phyloP scores from a whole-genome alignment of 352 stramenopile genomes.

The Globisporangium rhizosaccharum region DNA sequence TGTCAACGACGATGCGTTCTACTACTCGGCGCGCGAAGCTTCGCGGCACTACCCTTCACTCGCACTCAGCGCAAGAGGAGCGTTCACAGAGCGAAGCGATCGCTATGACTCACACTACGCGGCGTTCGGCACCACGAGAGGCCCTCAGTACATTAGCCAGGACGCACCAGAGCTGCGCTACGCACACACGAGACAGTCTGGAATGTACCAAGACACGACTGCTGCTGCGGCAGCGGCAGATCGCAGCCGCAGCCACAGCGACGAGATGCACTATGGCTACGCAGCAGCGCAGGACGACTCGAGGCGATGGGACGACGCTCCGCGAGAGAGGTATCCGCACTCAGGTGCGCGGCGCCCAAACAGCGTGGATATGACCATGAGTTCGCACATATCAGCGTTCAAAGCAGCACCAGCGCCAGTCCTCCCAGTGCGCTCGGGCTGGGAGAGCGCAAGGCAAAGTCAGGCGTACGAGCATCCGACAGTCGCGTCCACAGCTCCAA shows the following conservation, averaged over 20 bases:
- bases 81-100: slow-evolving; percentile 35
- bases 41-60: background rate
- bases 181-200: no score
- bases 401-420: background rate
- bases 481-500: background rate
- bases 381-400: background rate
- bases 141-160: background rate
- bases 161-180: background rate
- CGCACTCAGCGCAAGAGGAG: slow-evolving; percentile 5
- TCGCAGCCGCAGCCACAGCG: slow-evolving; percentile 11
- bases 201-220: no score
- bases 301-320: background rate
- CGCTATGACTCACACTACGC: slow-evolving; percentile 12
- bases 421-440: background rate
- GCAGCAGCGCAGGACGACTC: background rate
- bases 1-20: slow-evolving; percentile 3
- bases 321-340: background rate
- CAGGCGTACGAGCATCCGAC: background rate
- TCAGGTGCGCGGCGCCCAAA: background rate
- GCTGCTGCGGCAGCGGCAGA: no score
- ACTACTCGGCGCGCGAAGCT: slow-evolving; percentile 33
- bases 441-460: background rate
- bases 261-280: slow-evolving; percentile 4
- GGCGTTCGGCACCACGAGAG: background rate
- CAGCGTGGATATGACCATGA: slow-evolving; percentile 3